Base-by-base conservation (phyloP, 2,329 filamentous ascomycete genomes). In the Aspergillus udagawae region DNA sequence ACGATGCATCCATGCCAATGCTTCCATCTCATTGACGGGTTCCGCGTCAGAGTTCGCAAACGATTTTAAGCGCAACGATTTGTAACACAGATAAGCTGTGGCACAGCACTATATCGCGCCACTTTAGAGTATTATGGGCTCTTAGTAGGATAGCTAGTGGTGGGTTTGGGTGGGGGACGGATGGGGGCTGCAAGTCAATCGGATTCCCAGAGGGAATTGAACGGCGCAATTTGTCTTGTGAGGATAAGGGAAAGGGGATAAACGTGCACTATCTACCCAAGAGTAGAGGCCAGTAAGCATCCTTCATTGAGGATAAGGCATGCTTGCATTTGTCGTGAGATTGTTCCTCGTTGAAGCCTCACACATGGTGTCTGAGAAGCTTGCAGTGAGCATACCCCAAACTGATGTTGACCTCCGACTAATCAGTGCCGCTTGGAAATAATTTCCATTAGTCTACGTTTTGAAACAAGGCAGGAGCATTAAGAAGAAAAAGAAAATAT, bases 41-140 rank as follows among this genome's bases (percentile, higher is more conserved):
- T 23, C 42, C n/a, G 21, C 17, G 14, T 17, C 27, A 54, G 51
- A 57, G 52, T 52, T 55, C 55, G 56, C 35, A 38, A 52, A 52
- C 49, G 49, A 56, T 52, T 32, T 52, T 28, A 35, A 27, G 49
- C 29, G 42, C 52, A 44, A 49, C 49, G 56, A 55, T 52, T 55
- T 42, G 52, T 23, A 45, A 45, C 23, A 17, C 20, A 35, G 29
- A 51, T 49, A 50, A 48, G 53, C 44, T 51, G 57, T 59, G 53
- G 53, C 56, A 59, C 56, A 55, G 38, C 28, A 53, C 51, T 49
- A 58, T 49, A 57, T 52, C 55, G 42, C 42, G 17, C 42, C 42
- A 59, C 52, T 55, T 28, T 51, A 49, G 49, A 12, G 42, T 27
- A 38, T 38, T 17, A 17, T 38, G 14, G 14, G 14, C 5, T 17